Evolutionary conservation across 495 filamentous ascomycete genomes (phyloP), one percentile per base, ranked within the genome.

Genomic region (Podospora tetraspora): DNA sequence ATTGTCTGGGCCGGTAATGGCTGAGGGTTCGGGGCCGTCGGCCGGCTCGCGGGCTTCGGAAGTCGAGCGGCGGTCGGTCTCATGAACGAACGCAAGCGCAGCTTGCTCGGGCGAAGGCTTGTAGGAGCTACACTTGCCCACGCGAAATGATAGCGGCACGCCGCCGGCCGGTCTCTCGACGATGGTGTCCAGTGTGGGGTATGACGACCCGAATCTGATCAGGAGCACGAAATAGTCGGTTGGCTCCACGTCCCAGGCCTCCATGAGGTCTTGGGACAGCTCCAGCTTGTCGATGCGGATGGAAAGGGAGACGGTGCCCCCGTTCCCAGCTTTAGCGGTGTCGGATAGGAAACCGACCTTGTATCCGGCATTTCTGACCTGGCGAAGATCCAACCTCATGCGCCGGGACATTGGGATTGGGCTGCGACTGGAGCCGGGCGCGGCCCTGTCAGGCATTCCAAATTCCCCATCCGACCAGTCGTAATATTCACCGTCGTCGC

Each of bases 221-320:
- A 97, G 82, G 7, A 96, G 81, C 7, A 96, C 86, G 57, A 97
- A 75, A 72, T 95, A 95, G 27, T 96, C 88, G 0, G 79, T 76
- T 0, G 80, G 75, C 16, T 84, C 73, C 21, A 98, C 76, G 63
- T 88, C 82, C 94, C 94, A 98, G 16, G 92, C 90, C 70, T 87
- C 84, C 77, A 90, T 83, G 1, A 87, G 90, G 69, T 94, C 91
- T 29, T 90, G 83, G 3, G 92, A 92, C 29, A 98, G 86, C 2
- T 84, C 89, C 2, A 97, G 84, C 69, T 90, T 90, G 0, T 80
- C 78, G 61, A 92, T 84, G 1, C 88, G 88, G 59, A 90, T 84
- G 0, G 89, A 90, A 8, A 96, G 68, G 34, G 86, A 89, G 62
- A 92, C 71, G 24, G 84, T 82, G 52, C 83, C 86, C 10, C 79